Evolutionary conservation across 2,329 filamentous ascomycete species (phyloP), one percentile per base, ranked within the genome.

Genomic region (Calonectria pseudoreteaudii): DNA sequence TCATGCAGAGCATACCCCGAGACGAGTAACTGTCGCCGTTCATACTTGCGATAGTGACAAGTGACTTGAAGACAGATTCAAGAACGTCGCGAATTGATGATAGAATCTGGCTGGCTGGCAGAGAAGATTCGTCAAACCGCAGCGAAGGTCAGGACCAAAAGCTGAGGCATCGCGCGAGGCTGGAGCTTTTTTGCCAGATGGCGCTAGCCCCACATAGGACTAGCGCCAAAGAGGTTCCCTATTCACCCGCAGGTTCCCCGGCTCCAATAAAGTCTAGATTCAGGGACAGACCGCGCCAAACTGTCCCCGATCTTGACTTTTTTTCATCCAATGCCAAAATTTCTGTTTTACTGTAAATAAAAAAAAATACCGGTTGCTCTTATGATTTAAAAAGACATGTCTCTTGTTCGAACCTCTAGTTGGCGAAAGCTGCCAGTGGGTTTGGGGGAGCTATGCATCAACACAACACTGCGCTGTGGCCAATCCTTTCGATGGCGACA

Each of bases 401-500:
- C 86, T 56, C 70, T 85, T 64, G 83, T 83, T 64, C 89, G 88
- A 36, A 87, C 91, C n/a, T 89, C 93, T 20, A 94, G 95, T 82
- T 99, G 97, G 97, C 92, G 92, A 77, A 97, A 94, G 86, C 86
- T 99, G 78, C 95, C 97, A 30, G 87, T 98, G 50, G 94, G 89
- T 74, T 86, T 98, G 41, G 91, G 93, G 5, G 97, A 99, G 83
- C 90, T 99, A 5, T 98, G 95, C 83, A 95, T 99, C 77, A 95
- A 98, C 80, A 99, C 96, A 0, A 98, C 95, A 0, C 87, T 99
- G 41, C 93, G 96, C 75, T 99, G 97, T 83, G 97, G 97, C 4
- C 97, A 99, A 84, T 98, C 96, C 0, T 99, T 99, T 80, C 93
- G 96, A 87, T 99, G 97, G 97, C 93, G 93, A 75, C 95, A 96